Evolutionary conservation across 2,329 filamentous ascomycete genomes (phyloP), one percentile per base, ranked within the genome.

Genomic region (Pseudogymnoascus sp.): DNA sequence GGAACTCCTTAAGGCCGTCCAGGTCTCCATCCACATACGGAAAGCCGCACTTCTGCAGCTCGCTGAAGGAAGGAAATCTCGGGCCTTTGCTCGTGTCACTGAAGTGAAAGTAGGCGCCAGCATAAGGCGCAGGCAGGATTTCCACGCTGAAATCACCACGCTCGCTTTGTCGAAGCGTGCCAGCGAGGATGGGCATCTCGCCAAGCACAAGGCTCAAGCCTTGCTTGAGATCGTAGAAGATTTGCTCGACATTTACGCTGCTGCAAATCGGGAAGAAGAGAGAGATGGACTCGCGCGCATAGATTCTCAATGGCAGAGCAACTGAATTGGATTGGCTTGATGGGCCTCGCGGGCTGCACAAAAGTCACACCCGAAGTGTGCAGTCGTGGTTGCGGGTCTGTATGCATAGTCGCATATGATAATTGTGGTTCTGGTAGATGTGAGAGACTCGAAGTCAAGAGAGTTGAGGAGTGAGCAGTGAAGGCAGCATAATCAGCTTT

Each of bases 21-120:
- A 37, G 56, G 37, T 60, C 56, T 24, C 56, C 56, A 60, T 60
- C 56, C 16, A 40, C n/a, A 16, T 37, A 60, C 24, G 56, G 56
- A 35, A 35, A 60, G n/a, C 56, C 56, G 37, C 31, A 38, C 29
- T 37, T 14, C 37, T 40, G 56, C 19, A 60, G 37, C 56, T 38
- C 56, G 5, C 19, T 10, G 37, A 37, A 60, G n/a, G 56, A 60
- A 40, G 56, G 56, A 35, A 60, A 37, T 24, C 8, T 6, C 11
- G 33, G 13, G n/a, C 38, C 56, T 14, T 60, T 40, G 13, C 56
- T 60, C 19, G 13, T 21, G 29, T 60, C 56, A 11, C 56, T 37
- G 37, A 37, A 60, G 31, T 60, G 31, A 40, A 60, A 60, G 33
- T 35, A 37, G 33, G 56, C 29, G 14, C 56, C 56, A 60, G 56